Evolutionary conservation across 805 yeast genomes (phyloP), one percentile per base, ranked within the genome.

Genomic region (Yarrowia sp.): DNA sequence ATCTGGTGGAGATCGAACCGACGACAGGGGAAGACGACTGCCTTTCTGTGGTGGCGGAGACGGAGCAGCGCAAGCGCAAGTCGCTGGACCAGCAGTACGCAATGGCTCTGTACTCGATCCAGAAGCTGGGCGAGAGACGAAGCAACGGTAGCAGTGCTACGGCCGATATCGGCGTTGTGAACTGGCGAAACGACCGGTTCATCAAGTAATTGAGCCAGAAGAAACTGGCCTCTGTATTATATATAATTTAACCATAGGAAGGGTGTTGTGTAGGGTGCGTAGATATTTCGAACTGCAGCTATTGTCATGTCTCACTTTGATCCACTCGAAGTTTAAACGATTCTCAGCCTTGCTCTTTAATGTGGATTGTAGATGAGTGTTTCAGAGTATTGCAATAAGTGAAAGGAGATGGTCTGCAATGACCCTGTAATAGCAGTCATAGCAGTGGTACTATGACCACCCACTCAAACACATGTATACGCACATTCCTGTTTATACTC

Each of bases 161-260:
- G 3, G 67, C 67, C 26, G 67, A 63, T 19, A 63, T 48, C 15
- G 67, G 67, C 7, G 26, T 48, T 11, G 67, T 63, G 40, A 63
- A 63, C 56, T 63, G 67, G 67, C 55, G 67, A 26, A 63, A 49
- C 46, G 67, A 63, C 15, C 55, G 67, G 40, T 63, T 43, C 48
- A 59, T 59, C 26, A 59, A 59, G 35, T 59, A 35, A 56, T 32
- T 15, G 49, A 40, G 64, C 49, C 22, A 14, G 22, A 40, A 35
- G 64, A 41, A 38, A 56, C 38, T 22, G 40, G 46, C 26, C 26
- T 42, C 40, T 56, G 49, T 42, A 42, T 42, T 56, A 56, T 56
- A 56, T 56, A 56, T 56, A 56, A 42, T 56, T 56, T 42, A 26
- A 26, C 32, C 32, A 26, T 26, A 26, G 32, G 32, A 26, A 26